Base-by-base conservation (phyloP, 306 rosid genomes). In the Cicer bijugum region DNA sequence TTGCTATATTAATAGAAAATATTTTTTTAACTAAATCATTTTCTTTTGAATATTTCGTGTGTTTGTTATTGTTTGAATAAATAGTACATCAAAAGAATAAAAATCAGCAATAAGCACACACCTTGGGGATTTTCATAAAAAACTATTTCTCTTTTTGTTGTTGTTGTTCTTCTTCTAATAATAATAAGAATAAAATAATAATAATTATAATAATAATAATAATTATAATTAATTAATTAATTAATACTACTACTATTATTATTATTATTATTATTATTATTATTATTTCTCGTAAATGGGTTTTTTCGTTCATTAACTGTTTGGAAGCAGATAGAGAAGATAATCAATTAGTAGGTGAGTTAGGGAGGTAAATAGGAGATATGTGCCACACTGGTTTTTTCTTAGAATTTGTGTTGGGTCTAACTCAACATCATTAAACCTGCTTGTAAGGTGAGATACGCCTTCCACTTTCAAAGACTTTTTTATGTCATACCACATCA, bases 1-100 rank as follows among this genome's bases (percentile, higher is more conserved):
- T 9, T 72, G 12, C 12, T 60, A 28, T 33, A 60, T 9, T 69
- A 60, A 28, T 10, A 28, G 37, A 43, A 72, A 72, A 9, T 72
- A 57, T 20, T 72, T 44, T 46, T 45, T 16, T 17, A 17, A 23
- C 33, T 28, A 28, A 28, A 55, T 55, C 38, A 9, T 8, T 4
- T 55, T 55, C 37, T 8, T 16, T 55, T 55, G 48, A 51, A n/a
- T 55, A 8, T 71, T 56, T 19, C 52, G 8, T 4, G 12, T n/a
- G 19, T 11, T 12, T 2, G 19, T 39, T 40, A 11, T 37, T 35
- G 12, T 52, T 39, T 16, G 28, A 71, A 61, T 46, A 28, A 4
- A 35, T 47, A 35, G 40, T 61, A n/a, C 4, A 61, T 74, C 50
- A 37, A 46, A 33, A 73, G 15, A 59, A 60, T 59, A 59, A 44